Base-by-base conservation (phyloP, 164 flowering plant genomes). In the Vitis cinerea region DNA sequence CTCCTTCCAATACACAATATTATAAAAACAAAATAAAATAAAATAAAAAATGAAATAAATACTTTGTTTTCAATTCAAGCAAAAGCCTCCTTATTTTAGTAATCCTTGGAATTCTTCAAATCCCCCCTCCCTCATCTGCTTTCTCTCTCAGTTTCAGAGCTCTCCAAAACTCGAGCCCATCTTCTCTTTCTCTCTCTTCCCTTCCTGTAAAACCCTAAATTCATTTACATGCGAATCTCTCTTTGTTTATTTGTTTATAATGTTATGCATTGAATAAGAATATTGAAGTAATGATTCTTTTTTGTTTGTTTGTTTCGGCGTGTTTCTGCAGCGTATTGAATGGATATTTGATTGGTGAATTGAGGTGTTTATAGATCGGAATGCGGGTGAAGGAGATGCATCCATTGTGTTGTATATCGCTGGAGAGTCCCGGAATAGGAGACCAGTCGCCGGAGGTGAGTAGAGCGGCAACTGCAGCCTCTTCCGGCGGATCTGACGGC, bases 361-460 rank as follows among this genome's bases (percentile, higher is more conserved):
- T 62, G 15, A 27, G 5, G 65, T 19, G 6, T 3, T 9, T 50
- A 23, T 23, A 54, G 52, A 52, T 67, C 57, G 68, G 55, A 80
- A 93, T 93, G 97, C 84, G 93, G 74, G 90, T 86, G 54, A 86
- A 81, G 76, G 93, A 88, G 70, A 76, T 93, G 97, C 94, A 91
- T 77, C 94, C 98, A 6, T 74, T 93, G 30, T 93, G 98, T 73
- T 93, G 98, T 74, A 87, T 91, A 48, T 66, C 97, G 37, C 63
- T 93, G 29, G 97, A 91, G 78, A 80, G 81, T 47, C 66, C 83
- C 3, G 83, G 77, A 13, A 51, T 80, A 70, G 88, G 84, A 0
- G 87, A 83, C 72, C 71, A 68, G 63, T 81, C 86, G 50, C 82
- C 84, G 73, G 76, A 64, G 50, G 59, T 64, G 14, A 9, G 44